Evolutionary conservation across 176 grass and related monocot species (phyloP), one percentile per base, ranked within the genome.

Genomic region (Zea luxurians): DNA sequence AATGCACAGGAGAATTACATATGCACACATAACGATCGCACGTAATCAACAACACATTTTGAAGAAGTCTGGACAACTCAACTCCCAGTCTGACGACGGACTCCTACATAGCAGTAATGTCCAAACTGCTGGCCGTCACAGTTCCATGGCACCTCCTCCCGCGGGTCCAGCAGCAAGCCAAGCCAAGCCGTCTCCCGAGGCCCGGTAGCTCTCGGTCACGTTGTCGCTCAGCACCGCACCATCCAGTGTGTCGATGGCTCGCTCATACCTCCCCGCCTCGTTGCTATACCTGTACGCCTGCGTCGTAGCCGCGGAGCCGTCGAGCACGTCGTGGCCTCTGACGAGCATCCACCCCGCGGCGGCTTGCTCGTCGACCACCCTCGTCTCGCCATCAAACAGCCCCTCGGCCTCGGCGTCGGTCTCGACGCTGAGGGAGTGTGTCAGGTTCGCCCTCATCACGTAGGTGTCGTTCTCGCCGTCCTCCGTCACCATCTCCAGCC

Each of bases 291-390:
- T 62, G 79, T 98, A 98, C 37, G 55, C 70, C 70, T 90, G 83
- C 63, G 16, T 61, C 34, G 91, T 92, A 40, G 74, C 53, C 4
- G 83, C 91, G 16, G 89, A 87, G 60, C 91, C 95, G 74, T 84
- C 66, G 7, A 94, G 12, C 70, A 94, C 95, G 42, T 84, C 86
- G 74, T 94, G 87, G 83, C 87, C 91, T 63, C 70, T 52, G 16
- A 92, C 85, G 52, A 90, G 64, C 91, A 92, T 94, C 95, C 91
- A 94, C 37, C 95, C 95, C 4, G 37, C 41, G 7, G 89, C 95
- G 15, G 67, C 79, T 81, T 98, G 95, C 82, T 71, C 50, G 72
- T 98, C 91, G 6, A 6, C 78, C 16, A 94, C 53, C 46, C 0
- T 7, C 76, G 0, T n/a, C 76, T 75, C 42, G 46, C 10, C 61